Conservation (phyloP, 2,329 filamentous ascomycete species). For the Trichoderma simmonsii region DNA sequence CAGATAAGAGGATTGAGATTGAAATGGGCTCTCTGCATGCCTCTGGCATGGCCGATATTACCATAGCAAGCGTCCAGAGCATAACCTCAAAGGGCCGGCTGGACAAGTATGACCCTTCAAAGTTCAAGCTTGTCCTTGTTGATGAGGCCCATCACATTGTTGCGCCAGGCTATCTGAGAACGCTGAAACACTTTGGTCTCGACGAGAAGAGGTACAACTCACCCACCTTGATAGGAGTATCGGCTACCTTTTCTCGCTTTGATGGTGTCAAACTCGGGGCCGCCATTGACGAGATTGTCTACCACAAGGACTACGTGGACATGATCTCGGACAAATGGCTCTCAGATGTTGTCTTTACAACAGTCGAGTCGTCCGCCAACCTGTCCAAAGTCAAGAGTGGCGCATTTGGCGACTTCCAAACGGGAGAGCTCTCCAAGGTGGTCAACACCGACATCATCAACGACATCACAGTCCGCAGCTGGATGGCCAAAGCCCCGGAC, state of each 20-base stretch:
- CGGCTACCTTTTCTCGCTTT: conserved; percentile 73
- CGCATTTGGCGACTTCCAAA: conserved; percentile 70
- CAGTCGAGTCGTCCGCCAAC: conserved; percentile 78
- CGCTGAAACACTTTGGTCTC: conserved; percentile 76
- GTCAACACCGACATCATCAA: conserved; percentile 84
- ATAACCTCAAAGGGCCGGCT: conserved; percentile 74
- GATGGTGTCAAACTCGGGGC: conserved; percentile 79
- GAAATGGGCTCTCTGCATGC: conserved; percentile 83
- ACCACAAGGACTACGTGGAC: conserved; percentile 72
- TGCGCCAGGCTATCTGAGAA: conserved; percentile 71
- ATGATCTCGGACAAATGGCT: conserved; percentile 88
- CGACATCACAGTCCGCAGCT: conserved; percentile 78
- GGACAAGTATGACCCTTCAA: conserved; percentile 72
- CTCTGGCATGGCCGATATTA: conserved; percentile 82
- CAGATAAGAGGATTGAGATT: conserved; percentile 75
- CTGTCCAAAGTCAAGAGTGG: conserved; percentile 66
- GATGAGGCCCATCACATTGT: conserved; percentile 98
- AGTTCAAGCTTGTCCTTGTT: conserved; percentile 87
- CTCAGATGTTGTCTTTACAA: conserved; percentile 89
- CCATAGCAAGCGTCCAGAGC: conserved; percentile 84
- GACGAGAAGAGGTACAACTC: conserved; percentile 40
- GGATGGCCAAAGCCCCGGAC: conserved; percentile 70
- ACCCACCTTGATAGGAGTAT: conserved; percentile 81
- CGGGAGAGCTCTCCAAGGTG: conserved; percentile 70
- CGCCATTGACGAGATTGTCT: conserved; percentile 93